phyloP scores from a whole-genome alignment of 2,329 filamentous ascomycete species.

The Trichoderma guizhouense region DNA sequence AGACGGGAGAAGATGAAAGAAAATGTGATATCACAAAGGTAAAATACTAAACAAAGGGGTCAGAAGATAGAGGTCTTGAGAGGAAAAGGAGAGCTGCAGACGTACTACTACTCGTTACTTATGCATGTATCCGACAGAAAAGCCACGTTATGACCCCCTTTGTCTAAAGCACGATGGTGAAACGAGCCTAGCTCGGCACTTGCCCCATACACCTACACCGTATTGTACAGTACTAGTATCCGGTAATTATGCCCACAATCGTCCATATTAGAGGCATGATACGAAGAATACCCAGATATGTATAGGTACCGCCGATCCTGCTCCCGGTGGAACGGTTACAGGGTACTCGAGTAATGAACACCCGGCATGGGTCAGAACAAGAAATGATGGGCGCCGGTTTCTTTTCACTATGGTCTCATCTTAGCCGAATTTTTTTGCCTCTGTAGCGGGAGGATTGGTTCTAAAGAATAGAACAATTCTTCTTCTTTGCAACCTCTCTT shows the following conservation, averaged over 20 bases:
- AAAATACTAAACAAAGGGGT: background rate
- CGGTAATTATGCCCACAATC: background rate
- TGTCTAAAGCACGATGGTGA: slow-evolving; percentile 1
- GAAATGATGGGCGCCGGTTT: background rate
- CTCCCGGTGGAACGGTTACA: background rate
- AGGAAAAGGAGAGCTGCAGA: background rate
- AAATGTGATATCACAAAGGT: background rate
- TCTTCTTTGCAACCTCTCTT: background rate
- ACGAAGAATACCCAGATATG: background rate
- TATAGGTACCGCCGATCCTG: background rate
- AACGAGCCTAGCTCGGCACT: background rate
- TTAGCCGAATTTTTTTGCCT: background rate
- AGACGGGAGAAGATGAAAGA: background rate
- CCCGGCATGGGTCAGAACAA: slow-evolving; percentile 3
- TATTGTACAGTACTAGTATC: background rate
- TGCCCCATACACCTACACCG: background rate
- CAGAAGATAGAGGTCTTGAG: background rate
- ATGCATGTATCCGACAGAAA: background rate
- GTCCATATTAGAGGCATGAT: background rate
- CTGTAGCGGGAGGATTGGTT: background rate
- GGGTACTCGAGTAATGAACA: slow-evolving; percentile 9
- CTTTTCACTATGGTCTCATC: slow-evolving; percentile 8
- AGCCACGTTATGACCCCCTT: background rate
- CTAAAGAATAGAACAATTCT: background rate
- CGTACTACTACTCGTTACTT: background rate